phyloP scores from a whole-genome alignment of 2,329 filamentous ascomycete genomes.

The Orbilia ellipsospora region DNA sequence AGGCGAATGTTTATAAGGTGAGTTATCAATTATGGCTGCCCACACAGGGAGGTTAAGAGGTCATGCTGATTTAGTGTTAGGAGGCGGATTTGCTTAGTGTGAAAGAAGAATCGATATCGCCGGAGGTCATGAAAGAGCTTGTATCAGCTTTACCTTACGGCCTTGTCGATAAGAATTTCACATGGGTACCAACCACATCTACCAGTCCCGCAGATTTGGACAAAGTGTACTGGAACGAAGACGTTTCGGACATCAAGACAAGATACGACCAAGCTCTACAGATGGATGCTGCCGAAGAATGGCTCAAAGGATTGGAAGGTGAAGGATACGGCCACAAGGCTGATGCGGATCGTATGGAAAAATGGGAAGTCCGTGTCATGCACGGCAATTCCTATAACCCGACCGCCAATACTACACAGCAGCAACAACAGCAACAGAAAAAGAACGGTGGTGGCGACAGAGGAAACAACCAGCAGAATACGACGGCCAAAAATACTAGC shows the following conservation, averaged over 20 bases:
- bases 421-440: slow-evolving; percentile 21
- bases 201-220: slow-evolving; percentile 68
- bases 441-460: slow-evolving; percentile 31
- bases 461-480: slow-evolving; percentile 3
- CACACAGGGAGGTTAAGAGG: neutral
- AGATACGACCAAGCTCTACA: slow-evolving; percentile 73
- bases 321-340: slow-evolving; percentile 71
- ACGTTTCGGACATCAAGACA: slow-evolving; percentile 72
- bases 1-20: slow-evolving; percentile 74
- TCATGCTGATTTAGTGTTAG: slow-evolving; percentile 17
- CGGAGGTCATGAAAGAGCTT: slow-evolving; percentile 70
- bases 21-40: slow-evolving; percentile 58
- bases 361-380: slow-evolving; percentile 69
- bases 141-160: slow-evolving; percentile 76
- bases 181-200: slow-evolving; percentile 59
- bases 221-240: slow-evolving; percentile 74
- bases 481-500: slow-evolving; percentile 24
- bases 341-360: slow-evolving; percentile 78
- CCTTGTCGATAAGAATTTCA: slow-evolving; percentile 62
- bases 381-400: slow-evolving; percentile 52
- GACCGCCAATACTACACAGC: slow-evolving; percentile 2
- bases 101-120: slow-evolving; percentile 74
- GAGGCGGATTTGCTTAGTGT: slow-evolving; percentile 68
- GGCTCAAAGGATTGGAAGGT: slow-evolving; percentile 78
- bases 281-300: slow-evolving; percentile 79